Percentiles rank a stretch among this genome's conserved stretches.
These are phyloP conservation scores for Canavalia ensiformis DNA, from an alignment of 306 rosid species.

Conservation along the genomic window DNA sequence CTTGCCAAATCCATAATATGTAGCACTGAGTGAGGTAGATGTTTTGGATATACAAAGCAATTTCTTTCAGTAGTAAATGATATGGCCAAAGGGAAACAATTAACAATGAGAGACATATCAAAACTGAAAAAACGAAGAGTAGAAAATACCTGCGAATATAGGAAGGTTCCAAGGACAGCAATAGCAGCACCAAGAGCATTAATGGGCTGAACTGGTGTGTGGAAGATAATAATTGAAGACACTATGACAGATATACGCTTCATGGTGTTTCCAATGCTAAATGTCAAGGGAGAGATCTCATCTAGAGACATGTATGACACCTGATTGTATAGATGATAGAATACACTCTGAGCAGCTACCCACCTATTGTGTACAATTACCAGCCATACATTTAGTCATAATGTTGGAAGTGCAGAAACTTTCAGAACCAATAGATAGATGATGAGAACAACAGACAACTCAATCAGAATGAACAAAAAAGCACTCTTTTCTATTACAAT, in stretches of 20 bases:
- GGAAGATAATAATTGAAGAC: conserved; percentile 95
- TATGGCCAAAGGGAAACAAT: neutral
- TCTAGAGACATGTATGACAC: conserved; percentile 99
- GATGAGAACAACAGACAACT: conserved; percentile 34
- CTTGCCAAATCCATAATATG: neutral
- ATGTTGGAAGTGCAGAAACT: conserved; percentile 9
- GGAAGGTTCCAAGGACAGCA: conserved; percentile 91
- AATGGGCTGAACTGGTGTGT: conserved; percentile 91
- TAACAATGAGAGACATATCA: neutral
- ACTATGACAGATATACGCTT: conserved; percentile 96
- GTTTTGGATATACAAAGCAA: conserved; percentile 14
- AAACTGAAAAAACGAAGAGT: conserved; percentile 5
- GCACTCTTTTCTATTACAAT: neutral
- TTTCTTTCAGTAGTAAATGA: neutral
- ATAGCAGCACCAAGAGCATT: conserved; percentile 97
- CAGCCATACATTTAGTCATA: conserved; percentile 31
- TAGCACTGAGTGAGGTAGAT: neutral
- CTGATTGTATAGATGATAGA: conserved; percentile 96
- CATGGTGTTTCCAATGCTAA: conserved; percentile 98
- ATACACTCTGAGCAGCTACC: conserved; percentile 95
- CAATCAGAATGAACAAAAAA: neutral
- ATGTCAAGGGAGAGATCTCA: conserved; percentile 95
- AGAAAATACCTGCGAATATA: conserved; percentile 87
- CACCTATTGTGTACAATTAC: conserved; percentile 67
- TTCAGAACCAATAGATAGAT: neutral